These are phyloP conservation scores for Phytophthora ohioensis DNA, from an alignment of 352 stramenopile species.

Conservation along the genomic window DNA sequence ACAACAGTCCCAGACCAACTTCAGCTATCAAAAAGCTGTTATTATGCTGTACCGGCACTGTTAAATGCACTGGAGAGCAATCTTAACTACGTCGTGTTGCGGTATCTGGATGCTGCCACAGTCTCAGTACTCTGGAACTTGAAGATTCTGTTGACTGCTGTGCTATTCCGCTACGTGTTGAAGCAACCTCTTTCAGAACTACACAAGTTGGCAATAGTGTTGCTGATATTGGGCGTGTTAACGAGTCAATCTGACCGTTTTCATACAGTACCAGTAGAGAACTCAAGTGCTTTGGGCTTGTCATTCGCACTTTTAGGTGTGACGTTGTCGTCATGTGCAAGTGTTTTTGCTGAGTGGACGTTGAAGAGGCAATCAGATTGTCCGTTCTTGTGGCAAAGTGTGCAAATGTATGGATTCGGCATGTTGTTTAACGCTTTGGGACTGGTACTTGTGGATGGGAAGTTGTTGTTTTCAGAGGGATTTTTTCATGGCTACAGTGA, in stretches of 20 bases:
- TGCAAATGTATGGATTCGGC: slow-evolving; percentile 78
- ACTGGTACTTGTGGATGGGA: slow-evolving; percentile 53
- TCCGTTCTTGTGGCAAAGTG: slow-evolving; percentile 85
- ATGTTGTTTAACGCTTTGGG: slow-evolving; percentile 78
- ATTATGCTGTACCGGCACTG: slow-evolving; percentile 79
- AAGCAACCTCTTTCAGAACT: slow-evolving; percentile 73
- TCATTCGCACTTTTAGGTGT: slow-evolving; percentile 71
- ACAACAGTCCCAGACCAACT: slow-evolving; percentile 42
- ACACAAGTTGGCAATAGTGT: slow-evolving; percentile 73
- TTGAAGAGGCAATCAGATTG: slow-evolving; percentile 77
- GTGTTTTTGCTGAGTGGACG: slow-evolving; percentile 86
- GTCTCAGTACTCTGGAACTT: slow-evolving; percentile 90
- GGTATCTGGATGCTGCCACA: slow-evolving; percentile 84
- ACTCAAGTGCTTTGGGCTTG: slow-evolving; percentile 47
- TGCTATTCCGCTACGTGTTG: slow-evolving; percentile 84
- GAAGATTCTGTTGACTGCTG: slow-evolving; percentile 87
- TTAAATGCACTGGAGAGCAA: slow-evolving; percentile 90
- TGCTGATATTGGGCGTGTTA: slow-evolving; percentile 83
- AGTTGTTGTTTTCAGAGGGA: slow-evolving; percentile 31
- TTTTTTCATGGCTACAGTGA: slow-evolving; percentile 85
- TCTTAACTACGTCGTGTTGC: slow-evolving; percentile 86
- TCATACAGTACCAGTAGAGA: slow-evolving; percentile 9
- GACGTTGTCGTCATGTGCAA: slow-evolving; percentile 85
- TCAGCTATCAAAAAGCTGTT: slow-evolving; percentile 50
- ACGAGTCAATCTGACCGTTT: slow-evolving; percentile 78